Percentiles rank a stretch among this genome's conserved stretches.
These are phyloP conservation scores for Elsinoe australis DNA, from an alignment of 2,329 filamentous ascomycete genomes.

Conservation along the genomic window DNA sequence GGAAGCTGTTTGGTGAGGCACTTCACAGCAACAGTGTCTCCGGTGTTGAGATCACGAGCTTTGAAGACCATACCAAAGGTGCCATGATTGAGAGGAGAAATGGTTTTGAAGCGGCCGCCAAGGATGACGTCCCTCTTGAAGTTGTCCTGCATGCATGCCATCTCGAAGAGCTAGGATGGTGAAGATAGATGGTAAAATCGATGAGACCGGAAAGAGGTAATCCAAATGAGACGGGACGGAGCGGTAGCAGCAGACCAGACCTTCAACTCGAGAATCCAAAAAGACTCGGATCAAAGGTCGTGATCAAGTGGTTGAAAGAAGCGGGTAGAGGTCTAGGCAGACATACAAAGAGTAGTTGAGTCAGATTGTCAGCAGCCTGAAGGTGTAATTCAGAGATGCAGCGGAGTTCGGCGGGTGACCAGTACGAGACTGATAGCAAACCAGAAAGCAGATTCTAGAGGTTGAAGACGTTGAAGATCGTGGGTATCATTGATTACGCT, in stretches of 20 bases:
- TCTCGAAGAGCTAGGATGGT: slow-evolving; percentile 27
- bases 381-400: not conserved
- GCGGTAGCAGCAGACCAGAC: slow-evolving; percentile 17
- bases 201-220: not conserved
- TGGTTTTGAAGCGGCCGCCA: slow-evolving; percentile 80
- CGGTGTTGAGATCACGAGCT: slow-evolving; percentile 70
- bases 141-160: slow-evolving; percentile 82
- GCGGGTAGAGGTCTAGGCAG: slow-evolving; percentile 6
- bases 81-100: slow-evolving; percentile 94
- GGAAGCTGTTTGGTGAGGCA: slow-evolving; percentile 73
- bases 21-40: slow-evolving; percentile 85
- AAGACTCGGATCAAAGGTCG: slow-evolving; percentile 15
- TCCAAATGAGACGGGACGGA: no score
- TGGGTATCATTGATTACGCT: slow-evolving; percentile 17
- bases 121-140: slow-evolving; percentile 74
- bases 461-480: slow-evolving; percentile 11
- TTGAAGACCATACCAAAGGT: slow-evolving; percentile 99
- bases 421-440: not conserved
- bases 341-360: slow-evolving; percentile 10
- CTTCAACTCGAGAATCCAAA: slow-evolving; percentile 14
- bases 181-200: not conserved
- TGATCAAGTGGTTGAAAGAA: slow-evolving; percentile 8
- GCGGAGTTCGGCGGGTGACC: not conserved
- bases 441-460: slow-evolving; percentile 3
- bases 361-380: not conserved